These are phyloP conservation scores for Hexamita inflata DNA, from an alignment of 208 protist species.

Conservation along the genomic window DNA sequence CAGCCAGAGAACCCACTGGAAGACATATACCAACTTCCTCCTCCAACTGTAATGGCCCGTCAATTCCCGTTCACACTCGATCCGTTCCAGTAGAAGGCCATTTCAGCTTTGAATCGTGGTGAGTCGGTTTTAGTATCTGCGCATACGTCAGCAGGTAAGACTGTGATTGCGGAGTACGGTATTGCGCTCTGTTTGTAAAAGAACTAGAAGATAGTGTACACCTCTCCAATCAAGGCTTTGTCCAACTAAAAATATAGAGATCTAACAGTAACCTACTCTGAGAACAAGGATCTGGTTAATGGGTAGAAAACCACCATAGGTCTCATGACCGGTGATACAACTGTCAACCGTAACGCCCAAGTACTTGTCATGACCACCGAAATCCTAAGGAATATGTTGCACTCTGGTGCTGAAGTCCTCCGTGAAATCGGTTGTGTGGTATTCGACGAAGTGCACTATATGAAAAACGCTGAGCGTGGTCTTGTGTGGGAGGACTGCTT, in stretches of 20 bases:
- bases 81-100: constrained; percentile 61
- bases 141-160: constrained; percentile 98
- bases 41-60: constrained; percentile 48
- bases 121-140: constrained; percentile 94
- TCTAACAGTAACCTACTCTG: constrained; percentile 75
- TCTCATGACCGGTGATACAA: constrained; percentile 98
- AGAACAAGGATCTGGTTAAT: constrained; percentile 54
- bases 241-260: constrained; percentile 99
- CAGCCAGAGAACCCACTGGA: background rate
- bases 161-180: constrained; percentile 88
- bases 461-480: constrained; percentile 75
- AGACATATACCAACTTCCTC: background rate
- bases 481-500: constrained; percentile 99
- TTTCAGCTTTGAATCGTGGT: constrained; percentile 7
- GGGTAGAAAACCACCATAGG: too few species aligned
- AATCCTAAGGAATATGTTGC: constrained; percentile 87
- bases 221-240: constrained; percentile 98
- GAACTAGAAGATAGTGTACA: constrained; percentile 90
- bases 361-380: constrained; percentile 94
- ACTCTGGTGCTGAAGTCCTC: constrained; percentile 78
- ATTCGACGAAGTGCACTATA: constrained; percentile 99
- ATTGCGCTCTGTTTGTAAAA: constrained; percentile 59
- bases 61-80: constrained; percentile 80
- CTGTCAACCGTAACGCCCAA: constrained; percentile 83
- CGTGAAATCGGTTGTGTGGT: constrained; percentile 96